Evolutionary conservation across 2,329 filamentous ascomycete genomes (phyloP).

Genomic region (Fusarium tuaranense): DNA sequence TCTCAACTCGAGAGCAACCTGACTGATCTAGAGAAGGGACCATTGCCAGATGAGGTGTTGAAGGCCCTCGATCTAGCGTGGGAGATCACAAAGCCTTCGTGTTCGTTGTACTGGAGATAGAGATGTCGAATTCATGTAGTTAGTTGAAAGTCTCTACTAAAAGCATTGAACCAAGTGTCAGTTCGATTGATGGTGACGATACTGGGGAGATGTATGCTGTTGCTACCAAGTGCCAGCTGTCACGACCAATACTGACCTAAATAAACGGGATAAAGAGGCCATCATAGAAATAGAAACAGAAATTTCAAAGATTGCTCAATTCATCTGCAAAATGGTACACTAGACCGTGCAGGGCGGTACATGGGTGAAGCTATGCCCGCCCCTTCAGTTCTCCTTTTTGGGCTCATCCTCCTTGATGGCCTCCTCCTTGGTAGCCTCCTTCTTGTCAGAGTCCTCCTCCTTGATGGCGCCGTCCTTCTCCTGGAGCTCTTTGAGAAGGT

Average conservation of each 20-base stretch:
- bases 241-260: neutral
- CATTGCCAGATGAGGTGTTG: neutral
- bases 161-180: too few relatives aligned
- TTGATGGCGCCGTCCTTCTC: neutral
- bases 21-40: neutral
- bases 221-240: too few relatives aligned
- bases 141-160: too few relatives aligned
- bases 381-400: neutral
- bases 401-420: neutral
- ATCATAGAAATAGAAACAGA: neutral
- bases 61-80: neutral
- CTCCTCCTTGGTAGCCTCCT: neutral
- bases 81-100: neutral
- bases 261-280: neutral
- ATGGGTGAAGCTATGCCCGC: neutral
- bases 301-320: neutral
- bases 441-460: neutral
- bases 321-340: neutral
- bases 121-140: neutral
- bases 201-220: too few relatives aligned
- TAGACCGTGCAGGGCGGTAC: neutral
- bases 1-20: neutral
- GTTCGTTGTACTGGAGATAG: neutral
- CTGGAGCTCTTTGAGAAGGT: constrained; percentile 9
- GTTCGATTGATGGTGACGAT: too few relatives aligned